Base-by-base conservation (phyloP, 2,329 filamentous ascomycete genomes). In the Talaromyces atroroseus region DNA sequence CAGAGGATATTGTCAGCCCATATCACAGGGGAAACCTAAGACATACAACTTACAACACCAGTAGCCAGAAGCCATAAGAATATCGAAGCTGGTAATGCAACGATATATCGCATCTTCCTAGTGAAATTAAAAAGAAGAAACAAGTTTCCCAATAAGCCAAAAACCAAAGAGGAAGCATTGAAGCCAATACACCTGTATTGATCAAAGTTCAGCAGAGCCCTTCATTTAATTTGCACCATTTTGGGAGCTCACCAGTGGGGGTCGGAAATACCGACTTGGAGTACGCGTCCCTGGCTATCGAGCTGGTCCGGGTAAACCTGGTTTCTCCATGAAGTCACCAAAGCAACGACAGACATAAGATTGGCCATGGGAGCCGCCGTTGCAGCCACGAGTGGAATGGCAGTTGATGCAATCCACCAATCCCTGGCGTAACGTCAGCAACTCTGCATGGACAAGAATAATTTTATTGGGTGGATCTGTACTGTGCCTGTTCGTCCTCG, bases 111-210 rank as follows among this genome's bases (percentile, higher is more conserved):
- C 6, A 96, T 81, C 5, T 85, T 80, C 56, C 84, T 82, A 0
- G 90, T 89, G 80, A 96, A 96, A 72, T 96, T 96, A 62, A 94
- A 82, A 0, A 96, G 79, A 1, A 96, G 79, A 60, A 90, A 91
- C 1, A 89, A 61, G 64, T 96, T 96, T 7, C 91, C 89, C 1
- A 86, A 70, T 32, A 96, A 76, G 16, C 91, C 92, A 58, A 90
- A 82, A 18, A 76, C 82, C 4, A 96, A 79, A 59, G 92, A 92
- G 2, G 86, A 77, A 2, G 87, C 88, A 65, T 96, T 96, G 63
- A 95, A 75, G 52, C 78, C 82, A 45, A 86, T 84, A 49, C 88
- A 81, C 88, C 84, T 86, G 57, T 45, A 32, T 20, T 2, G 7
- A 8, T 45, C 61, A 58, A 45, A n/a, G 23, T 45, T 48, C 4